Base-by-base conservation (phyloP, 1,284 basidiomycete species). In the Veloporphyrellus conicus region DNA sequence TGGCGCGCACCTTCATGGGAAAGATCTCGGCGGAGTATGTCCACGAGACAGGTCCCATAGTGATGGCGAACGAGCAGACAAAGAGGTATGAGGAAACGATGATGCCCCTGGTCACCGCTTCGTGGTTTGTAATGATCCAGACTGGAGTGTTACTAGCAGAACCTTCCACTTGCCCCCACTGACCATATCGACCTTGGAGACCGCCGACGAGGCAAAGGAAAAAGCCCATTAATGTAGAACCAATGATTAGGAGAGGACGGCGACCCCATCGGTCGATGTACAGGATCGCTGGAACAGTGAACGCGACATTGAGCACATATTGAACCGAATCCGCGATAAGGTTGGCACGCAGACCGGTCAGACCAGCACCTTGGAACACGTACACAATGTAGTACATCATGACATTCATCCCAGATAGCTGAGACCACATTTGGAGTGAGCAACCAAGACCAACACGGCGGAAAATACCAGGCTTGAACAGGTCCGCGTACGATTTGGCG, bases 331-430 rank as follows among this genome's bases (percentile, higher is more conserved):
- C 78, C n/a, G 87, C 85, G 57, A 88, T 86, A 42, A 89, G 74
- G 60, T 84, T 85, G 12, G 75, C 78, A 32, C 82, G 79, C 35
- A 75, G 74, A 29, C 85, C 86, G 2, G 82, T 83, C 27, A 89
- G 69, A 60, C 86, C 86, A 39, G 87, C 85, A 46, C 83, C 82
- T 57, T 84, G 74, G 71, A 89, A 87, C 44, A 88, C 85, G 54
- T 86, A 87, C 55, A 85, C 71, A 54, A 87, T 82, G 63, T 87
- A 87, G 69, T 87, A 85, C 84, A 88, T 87, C 84, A 89, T 87
- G 57, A 79, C 73, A 56, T 79, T 79, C 78, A 79, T 79, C 43
- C 81, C 81, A 15, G 71, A 73, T 11, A 82, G 66, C 54, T 82
- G 82, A 52, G 76, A 78, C 82, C 81, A 84, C 73, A 79, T 78